Evolutionary conservation across 768 basidiomycete species (phyloP).

Genomic region (Harrya chromipes): DNA sequence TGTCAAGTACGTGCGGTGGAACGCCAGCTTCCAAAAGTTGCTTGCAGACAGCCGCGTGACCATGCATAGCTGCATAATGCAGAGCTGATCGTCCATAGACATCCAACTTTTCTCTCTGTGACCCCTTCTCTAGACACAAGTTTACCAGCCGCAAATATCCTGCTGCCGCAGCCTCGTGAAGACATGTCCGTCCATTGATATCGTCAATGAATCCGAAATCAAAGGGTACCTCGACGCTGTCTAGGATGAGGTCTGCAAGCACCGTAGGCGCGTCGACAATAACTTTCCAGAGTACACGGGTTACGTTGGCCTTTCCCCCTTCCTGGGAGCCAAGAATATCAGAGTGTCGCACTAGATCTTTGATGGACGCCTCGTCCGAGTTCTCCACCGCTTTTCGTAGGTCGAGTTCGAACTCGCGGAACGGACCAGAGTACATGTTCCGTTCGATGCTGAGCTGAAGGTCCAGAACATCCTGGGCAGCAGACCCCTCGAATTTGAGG

Average conservation of each 20-base stretch:
- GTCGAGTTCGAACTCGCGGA: slow-evolving; percentile 86
- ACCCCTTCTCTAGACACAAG: slow-evolving; percentile 72
- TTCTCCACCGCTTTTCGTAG: slow-evolving; percentile 72
- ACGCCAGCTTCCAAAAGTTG: slow-evolving; percentile 69
- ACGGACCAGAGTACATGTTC: slow-evolving; percentile 62
- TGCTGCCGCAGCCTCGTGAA: slow-evolving; percentile 90
- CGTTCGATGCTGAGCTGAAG: slow-evolving; percentile 69
- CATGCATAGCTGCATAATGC: slow-evolving; percentile 96
- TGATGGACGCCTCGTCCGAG: slow-evolving; percentile 56
- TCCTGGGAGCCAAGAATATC: slow-evolving; percentile 60
- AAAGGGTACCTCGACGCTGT: slow-evolving; percentile 64
- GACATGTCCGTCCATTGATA: slow-evolving; percentile 91
- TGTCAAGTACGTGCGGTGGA: slow-evolving; percentile 69
- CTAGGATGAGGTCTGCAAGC: slow-evolving; percentile 72
- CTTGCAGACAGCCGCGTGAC: slow-evolving; percentile 72
- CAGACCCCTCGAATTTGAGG: slow-evolving; percentile 74
- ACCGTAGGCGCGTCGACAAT: slow-evolving; percentile 74
- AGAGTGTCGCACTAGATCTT: slow-evolving; percentile 69
- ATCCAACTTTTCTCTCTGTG: slow-evolving; percentile 73
- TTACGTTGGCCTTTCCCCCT: slow-evolving; percentile 65
- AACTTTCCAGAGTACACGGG: slow-evolving; percentile 94
- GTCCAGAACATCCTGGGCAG: slow-evolving; percentile 71
- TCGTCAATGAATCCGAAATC: slow-evolving; percentile 94
- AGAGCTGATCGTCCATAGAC: slow-evolving; percentile 91
- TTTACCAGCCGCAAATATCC: slow-evolving; percentile 75